These are phyloP conservation scores for Brassica hybrid DNA, from an alignment of 441 rosid genomes.

Conservation along the genomic window DNA sequence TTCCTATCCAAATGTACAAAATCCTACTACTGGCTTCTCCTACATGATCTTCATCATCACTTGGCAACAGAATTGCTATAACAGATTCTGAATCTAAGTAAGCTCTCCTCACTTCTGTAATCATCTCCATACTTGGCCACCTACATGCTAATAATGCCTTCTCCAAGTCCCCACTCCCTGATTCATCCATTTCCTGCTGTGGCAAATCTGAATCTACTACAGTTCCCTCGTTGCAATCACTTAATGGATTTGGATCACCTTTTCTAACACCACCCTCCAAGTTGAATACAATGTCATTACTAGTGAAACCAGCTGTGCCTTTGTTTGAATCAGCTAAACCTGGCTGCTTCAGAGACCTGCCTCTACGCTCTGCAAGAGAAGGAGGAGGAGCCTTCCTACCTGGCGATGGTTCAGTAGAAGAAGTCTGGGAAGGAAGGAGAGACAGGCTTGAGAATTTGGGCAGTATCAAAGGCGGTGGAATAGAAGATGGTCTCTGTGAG, in stretches of 20 bases:
- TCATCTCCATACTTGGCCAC: conserved; percentile 81
- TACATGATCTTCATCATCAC: conserved; percentile 44
- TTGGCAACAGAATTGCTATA: conserved; percentile 57
- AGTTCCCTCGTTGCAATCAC: conserved; percentile 41
- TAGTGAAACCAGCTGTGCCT: conserved; percentile 46
- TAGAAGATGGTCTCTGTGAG: conserved; percentile 62
- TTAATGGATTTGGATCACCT: conserved; percentile 44
- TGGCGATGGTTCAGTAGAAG: conserved; percentile 47
- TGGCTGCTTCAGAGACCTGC: conserved; percentile 79
- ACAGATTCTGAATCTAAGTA: conserved; percentile 72
- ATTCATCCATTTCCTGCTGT: conserved; percentile 45
- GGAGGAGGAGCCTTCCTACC: conserved; percentile 55
- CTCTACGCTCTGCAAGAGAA: conserved; percentile 91
- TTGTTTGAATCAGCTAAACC: conserved; percentile 52
- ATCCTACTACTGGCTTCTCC: conserved; percentile 52
- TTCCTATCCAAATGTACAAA: conserved; percentile 91
- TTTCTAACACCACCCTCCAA: conserved; percentile 50
- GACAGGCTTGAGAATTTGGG: conserved; percentile 72
- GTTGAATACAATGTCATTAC: conserved; percentile 59
- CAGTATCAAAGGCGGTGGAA: conserved; percentile 57
- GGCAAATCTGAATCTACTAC: conserved; percentile 44
- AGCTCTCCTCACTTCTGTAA: conserved; percentile 48
- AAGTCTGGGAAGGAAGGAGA: conserved; percentile 49
- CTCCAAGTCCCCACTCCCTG: conserved; percentile 42
- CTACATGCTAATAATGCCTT: conserved; percentile 42